Percentiles rank a stretch among this genome's conserved stretches.
Evolutionary conservation across 2,329 filamentous ascomycete species (phyloP).

Genomic region (Aspergillus flavus): DNA sequence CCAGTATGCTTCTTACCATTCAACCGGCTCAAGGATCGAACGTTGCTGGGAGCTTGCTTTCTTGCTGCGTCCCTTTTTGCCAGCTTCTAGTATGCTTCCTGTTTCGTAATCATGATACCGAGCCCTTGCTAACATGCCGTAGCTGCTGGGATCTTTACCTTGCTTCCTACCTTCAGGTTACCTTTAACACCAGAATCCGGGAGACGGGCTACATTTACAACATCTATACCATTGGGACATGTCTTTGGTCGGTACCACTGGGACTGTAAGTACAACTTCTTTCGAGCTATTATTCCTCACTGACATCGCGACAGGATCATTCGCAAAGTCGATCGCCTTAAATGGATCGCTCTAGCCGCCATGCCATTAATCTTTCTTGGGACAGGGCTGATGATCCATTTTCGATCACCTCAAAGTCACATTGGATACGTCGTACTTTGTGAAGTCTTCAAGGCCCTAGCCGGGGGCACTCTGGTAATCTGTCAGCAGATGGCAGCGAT

Average conservation of each 20-base stretch:
- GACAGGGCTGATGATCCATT: conserved; percentile 27
- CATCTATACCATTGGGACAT: conserved; percentile 26
- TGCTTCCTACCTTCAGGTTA: conserved; percentile 30
- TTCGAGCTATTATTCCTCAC: too few relatives aligned
- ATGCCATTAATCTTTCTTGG: conserved; percentile 25
- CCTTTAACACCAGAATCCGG: conserved; percentile 23
- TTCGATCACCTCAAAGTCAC: conserved; percentile 22
- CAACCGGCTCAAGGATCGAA: conserved; percentile 25
- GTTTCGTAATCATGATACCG: background rate
- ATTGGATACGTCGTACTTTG: conserved; percentile 23
- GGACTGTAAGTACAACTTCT: conserved; percentile 13
- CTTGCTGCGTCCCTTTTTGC: conserved; percentile 19
- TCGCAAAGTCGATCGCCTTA: conserved; percentile 22
- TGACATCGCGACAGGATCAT: conserved; percentile 14
- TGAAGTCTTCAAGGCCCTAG: conserved; percentile 27
- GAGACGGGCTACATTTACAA: conserved; percentile 28
- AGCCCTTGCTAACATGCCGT: background rate
- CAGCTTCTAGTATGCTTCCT: conserved; percentile 8
- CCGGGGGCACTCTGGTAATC: conserved; percentile 24
- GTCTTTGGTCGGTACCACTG: conserved; percentile 22
- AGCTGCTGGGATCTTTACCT: conserved; percentile 22
- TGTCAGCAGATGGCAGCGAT: conserved; percentile 26
- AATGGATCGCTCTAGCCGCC: conserved; percentile 22
- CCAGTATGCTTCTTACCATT: conserved; percentile 27
- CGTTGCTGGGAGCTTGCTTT: conserved; percentile 25